These are phyloP conservation scores for Russula abietina DNA, from an alignment of 768 basidiomycete species.

Conservation along the genomic window DNA sequence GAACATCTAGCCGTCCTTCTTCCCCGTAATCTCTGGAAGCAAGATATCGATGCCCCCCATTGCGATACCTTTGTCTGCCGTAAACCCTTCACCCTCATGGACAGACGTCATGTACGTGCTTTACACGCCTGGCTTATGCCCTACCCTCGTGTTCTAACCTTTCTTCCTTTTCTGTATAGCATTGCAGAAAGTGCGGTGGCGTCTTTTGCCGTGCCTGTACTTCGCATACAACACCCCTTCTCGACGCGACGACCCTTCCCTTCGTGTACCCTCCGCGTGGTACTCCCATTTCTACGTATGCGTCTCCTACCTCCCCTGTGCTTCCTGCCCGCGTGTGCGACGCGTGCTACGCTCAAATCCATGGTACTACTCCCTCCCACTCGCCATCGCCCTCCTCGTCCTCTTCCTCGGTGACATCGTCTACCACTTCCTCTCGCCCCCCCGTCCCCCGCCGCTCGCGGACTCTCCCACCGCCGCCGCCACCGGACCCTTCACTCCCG, in stretches of 20 bases:
- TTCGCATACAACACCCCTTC: constrained; percentile 51
- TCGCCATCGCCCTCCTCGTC: constrained; percentile 26
- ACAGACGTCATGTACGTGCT: constrained; percentile 65
- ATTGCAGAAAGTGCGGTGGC: constrained; percentile 81
- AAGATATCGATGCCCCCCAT: constrained; percentile 51
- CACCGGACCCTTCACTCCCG: constrained; percentile 34
- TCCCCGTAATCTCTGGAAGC: constrained; percentile 69
- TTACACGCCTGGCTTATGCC: neutral
- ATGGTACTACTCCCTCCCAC: constrained; percentile 43
- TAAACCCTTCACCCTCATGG: constrained; percentile 56
- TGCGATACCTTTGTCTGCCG: constrained; percentile 76
- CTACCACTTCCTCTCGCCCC: constrained; percentile 3
- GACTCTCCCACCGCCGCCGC: constrained; percentile 33
- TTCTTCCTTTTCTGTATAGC: constrained; percentile 38
- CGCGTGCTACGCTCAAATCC: constrained; percentile 70
- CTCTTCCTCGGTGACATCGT: constrained; percentile 32
- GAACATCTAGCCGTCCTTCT: constrained; percentile 77
- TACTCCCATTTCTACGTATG: constrained; percentile 51
- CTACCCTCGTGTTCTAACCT: neutral
- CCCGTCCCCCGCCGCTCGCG: constrained; percentile 29
- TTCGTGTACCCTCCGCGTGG: constrained; percentile 70
- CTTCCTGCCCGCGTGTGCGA: constrained; percentile 61
- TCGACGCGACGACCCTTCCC: constrained; percentile 64
- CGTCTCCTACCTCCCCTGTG: constrained; percentile 56
- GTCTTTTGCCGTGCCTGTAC: constrained; percentile 66